A percentile compares a stretch with the other conserved stretches of the same genome.
Evolutionary conservation across 768 basidiomycete genomes (phyloP).

Genomic region (Termitomyces sp.): DNA sequence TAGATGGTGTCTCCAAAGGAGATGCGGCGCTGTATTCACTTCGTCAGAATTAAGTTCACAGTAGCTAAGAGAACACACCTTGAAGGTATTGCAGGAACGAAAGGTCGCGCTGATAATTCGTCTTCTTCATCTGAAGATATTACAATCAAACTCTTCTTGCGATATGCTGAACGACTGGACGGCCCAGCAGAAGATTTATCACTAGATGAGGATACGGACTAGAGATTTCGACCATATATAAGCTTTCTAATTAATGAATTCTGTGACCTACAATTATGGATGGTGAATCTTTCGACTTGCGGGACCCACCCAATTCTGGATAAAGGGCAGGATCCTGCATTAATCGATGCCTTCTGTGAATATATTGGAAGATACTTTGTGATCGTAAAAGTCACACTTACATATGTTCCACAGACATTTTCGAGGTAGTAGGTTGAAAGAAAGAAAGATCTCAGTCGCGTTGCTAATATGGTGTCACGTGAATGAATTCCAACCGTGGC

Average conservation of each 20-base stretch:
- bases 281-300: slow-evolving; percentile 15
- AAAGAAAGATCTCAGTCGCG: slow-evolving; percentile 17
- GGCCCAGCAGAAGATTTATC: slow-evolving; percentile 13
- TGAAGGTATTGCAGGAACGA: slow-evolving; percentile 7
- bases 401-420: slow-evolving; percentile 32
- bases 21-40: not conserved
- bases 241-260: not conserved
- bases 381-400: slow-evolving; percentile 7
- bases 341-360: slow-evolving; percentile 25
- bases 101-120: slow-evolving; percentile 8
- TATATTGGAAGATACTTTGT: not conserved
- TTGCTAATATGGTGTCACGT: slow-evolving; percentile 21
- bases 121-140: slow-evolving; percentile 35
- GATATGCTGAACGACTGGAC: slow-evolving; percentile 8
- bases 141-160: slow-evolving; percentile 14
- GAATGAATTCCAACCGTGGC: slow-evolving; percentile 2
- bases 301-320: slow-evolving; percentile 24
- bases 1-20: not conserved
- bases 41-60: not conserved
- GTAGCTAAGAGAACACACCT: not conserved
- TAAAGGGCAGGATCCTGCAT: slow-evolving; percentile 26
- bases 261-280: slow-evolving; percentile 23
- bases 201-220: slow-evolving; percentile 27
- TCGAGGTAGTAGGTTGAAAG: not conserved
- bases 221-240: not conserved